These are phyloP conservation scores for Taphrina deformans DNA, from an alignment of 1,139 yeast genomes.

Conservation along the genomic window DNA sequence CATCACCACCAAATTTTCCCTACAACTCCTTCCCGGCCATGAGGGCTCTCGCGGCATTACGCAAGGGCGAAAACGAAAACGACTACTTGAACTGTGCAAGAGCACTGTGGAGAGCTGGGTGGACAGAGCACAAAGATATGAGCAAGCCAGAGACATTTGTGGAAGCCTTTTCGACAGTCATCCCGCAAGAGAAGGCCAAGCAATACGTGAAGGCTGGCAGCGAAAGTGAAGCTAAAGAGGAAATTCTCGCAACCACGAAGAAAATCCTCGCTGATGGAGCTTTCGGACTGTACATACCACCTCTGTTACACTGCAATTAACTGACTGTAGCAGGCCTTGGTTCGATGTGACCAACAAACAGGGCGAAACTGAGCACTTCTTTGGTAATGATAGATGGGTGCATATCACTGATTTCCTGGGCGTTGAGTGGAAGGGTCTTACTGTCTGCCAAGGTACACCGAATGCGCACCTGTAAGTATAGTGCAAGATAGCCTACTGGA, in stretches of 20 bases:
- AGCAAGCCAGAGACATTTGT: background rate
- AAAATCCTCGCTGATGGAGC: slow-evolving; percentile 22
- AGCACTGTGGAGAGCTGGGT: slow-evolving; percentile 21
- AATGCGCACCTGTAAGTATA: background rate
- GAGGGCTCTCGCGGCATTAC: slow-evolving; percentile 10
- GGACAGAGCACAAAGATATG: slow-evolving; percentile 34
- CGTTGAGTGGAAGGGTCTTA: slow-evolving; percentile 17
- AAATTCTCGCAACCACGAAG: slow-evolving; percentile 14
- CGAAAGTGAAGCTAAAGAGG: slow-evolving; percentile 5
- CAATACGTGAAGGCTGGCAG: slow-evolving; percentile 11
- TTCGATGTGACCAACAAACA: slow-evolving; percentile 20
- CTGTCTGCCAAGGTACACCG: background rate
- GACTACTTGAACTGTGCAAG: slow-evolving; percentile 27
- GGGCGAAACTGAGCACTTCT: slow-evolving; percentile 21
- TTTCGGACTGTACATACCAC: slow-evolving; percentile 17
- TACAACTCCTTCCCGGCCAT: slow-evolving; percentile 25
- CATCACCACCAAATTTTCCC: slow-evolving; percentile 16
- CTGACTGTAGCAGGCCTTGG: slow-evolving; percentile 17
- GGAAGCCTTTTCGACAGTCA: slow-evolving; percentile 19
- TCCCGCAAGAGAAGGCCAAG: slow-evolving; percentile 12
- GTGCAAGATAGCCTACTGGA: too few species aligned
- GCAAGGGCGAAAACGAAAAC: slow-evolving; percentile 11
- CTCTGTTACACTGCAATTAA: background rate
- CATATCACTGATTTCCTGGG: slow-evolving; percentile 23
- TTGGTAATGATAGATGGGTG: slow-evolving; percentile 25